These are phyloP conservation scores for Sisymbrium altissimum DNA, from an alignment of 345 rosid species.

Conservation along the genomic window DNA sequence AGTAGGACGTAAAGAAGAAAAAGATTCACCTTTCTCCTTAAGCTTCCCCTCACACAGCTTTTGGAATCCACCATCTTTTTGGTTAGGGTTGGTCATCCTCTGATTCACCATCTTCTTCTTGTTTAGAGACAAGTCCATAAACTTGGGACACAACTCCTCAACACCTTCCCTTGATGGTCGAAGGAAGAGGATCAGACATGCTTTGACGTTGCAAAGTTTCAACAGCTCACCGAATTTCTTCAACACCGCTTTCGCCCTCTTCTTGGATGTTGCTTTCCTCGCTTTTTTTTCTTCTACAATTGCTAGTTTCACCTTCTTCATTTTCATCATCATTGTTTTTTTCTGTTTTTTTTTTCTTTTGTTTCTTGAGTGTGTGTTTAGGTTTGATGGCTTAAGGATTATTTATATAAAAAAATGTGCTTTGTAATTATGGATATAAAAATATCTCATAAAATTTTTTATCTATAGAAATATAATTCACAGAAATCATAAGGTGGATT, in stretches of 20 bases:
- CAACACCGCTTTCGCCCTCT: not conserved
- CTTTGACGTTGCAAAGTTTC: not conserved
- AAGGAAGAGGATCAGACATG: not conserved
- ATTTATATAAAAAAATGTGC: not conserved
- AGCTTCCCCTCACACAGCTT: not conserved
- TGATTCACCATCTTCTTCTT: not conserved
- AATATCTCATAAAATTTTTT: not conserved
- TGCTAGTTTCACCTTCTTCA: not conserved
- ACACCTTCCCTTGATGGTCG: not conserved
- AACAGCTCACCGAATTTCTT: not conserved
- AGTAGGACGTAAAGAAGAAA: not conserved
- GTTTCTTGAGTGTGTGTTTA: not conserved
- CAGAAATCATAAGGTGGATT: not conserved
- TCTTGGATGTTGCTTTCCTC: not conserved
- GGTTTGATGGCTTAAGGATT: not conserved
- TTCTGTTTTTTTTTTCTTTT: not conserved
- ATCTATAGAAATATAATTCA: not conserved
- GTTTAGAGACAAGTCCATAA: not conserved
- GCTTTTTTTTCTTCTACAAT: not conserved
- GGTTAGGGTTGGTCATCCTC: no score
- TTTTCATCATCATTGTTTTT: not conserved
- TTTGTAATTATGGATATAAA: not conserved
- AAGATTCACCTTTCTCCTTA: not conserved
- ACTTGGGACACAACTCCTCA: not conserved
- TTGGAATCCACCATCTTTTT: not conserved